Evolutionary conservation across 2,329 filamentous ascomycete species (phyloP), one percentile per base, ranked within the genome.

Genomic region (Ceratocystiopsis brevicomis): DNA sequence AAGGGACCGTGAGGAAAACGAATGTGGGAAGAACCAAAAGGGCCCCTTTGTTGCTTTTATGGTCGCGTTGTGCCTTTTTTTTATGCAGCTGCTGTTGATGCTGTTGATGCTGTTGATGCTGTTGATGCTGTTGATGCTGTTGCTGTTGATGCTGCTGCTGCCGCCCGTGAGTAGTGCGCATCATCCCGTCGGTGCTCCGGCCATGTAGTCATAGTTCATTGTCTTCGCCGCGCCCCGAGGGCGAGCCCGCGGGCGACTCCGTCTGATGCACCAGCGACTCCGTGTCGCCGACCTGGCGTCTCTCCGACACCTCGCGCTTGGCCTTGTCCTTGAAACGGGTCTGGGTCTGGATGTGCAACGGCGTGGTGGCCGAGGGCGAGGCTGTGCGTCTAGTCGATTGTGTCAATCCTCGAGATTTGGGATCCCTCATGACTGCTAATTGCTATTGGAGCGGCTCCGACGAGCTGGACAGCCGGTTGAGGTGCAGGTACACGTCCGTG

Each of bases 401-500:
- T 73, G 74, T 67, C 74, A 79, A 70, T 78, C 75, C 76, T 76
- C 68, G 76, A 61, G 69, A 63, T 56, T 61, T 57, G 54, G 71
- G 72, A 63, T 78, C 80, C 73, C 81, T 85, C 79, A 78, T 86
- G 81, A 84, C 81, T 71, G 80, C 78, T 87, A 75, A 73, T 75
- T 78, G 70, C 73, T 90, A 96, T 83, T 95, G 88, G 42, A 98
- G 69, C 51, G 90, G 90, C 61, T 98, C 90, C 21, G 87, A 95
- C 35, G 85, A 94, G 51, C 85, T 94, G 38, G 86, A 94, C 21
- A 98, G 72, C 44, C 90, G 77, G 66, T 98, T 98, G 41, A 98
- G 76, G 61, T 98, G 90, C 40, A 98, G 81, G 64, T 98, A 98
- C 42, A 96, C 90, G 58, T 98, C 90, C 41, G 90, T 98, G 51